Percentiles rank a stretch among this genome's conserved stretches.
phyloP scores from a whole-genome alignment of 768 basidiomycete species.

The Butyriboletus loyo region DNA sequence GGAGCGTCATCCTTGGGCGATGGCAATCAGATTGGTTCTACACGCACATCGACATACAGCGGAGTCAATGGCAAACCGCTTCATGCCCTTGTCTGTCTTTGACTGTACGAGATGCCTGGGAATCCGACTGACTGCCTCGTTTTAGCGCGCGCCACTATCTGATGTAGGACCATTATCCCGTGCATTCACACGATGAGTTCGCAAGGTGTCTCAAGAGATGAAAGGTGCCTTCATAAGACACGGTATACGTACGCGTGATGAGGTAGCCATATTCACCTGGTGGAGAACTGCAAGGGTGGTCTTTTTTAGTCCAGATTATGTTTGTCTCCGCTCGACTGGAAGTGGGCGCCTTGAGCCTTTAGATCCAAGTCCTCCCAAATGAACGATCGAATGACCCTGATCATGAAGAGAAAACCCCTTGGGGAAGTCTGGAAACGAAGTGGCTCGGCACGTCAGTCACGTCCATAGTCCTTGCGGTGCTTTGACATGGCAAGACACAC shows the following conservation, averaged over 20 bases:
- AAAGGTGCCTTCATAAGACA: conserved; percentile 18
- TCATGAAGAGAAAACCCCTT: neutral
- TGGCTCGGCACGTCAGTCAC: neutral
- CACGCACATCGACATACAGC: neutral
- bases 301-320: conserved; percentile 15
- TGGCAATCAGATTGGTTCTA: neutral
- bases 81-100: neutral
- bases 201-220: neutral
- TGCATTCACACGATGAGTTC: conserved; percentile 23
- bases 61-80: conserved; percentile 5
- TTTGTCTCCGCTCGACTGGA: neutral
- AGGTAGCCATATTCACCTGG: neutral
- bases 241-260: conserved; percentile 1
- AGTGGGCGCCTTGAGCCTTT: neutral
- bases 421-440: conserved; percentile 1
- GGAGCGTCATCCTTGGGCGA: conserved; percentile 6
- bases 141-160: conserved; percentile 18
- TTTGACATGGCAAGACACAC: neutral
- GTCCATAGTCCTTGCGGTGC: conserved; percentile 2
- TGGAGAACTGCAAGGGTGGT: neutral
- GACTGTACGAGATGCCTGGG: neutral
- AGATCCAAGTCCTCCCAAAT: neutral
- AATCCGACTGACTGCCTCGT: conserved; percentile 1
- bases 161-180: conserved; percentile 1
- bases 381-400: conserved; percentile 10